Conservation (phyloP, 2,329 filamentous ascomycete species). For the Cercospora zeina region DNA sequence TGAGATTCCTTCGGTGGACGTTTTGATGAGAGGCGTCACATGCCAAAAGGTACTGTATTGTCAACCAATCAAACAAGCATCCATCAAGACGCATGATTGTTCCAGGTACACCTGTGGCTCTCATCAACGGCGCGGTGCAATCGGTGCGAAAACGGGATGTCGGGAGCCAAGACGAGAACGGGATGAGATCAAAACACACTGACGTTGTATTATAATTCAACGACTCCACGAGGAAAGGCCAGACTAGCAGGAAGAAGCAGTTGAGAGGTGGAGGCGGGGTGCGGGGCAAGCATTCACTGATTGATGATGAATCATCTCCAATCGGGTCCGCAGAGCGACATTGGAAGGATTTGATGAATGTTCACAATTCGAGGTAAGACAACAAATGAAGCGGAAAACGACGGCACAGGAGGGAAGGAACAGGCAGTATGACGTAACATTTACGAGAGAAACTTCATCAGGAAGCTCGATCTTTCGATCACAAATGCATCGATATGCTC, state of each 20-base stretch:
- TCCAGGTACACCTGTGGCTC: too few relatives aligned
- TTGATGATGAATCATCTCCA: too few relatives aligned
- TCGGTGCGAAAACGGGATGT: not conserved
- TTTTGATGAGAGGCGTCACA: too few relatives aligned
- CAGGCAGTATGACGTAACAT: not conserved
- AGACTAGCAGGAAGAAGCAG: not conserved
- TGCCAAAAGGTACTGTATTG: too few relatives aligned
- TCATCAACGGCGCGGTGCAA: too few relatives aligned
- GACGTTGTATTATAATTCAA: not conserved
- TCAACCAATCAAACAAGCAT: too few relatives aligned
- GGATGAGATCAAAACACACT: too few relatives aligned
- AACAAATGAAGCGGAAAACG: not conserved
- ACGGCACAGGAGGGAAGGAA: not conserved
- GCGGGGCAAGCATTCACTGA: not conserved
- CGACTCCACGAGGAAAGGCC: not conserved
- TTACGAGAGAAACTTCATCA: too few relatives aligned
- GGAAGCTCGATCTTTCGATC: constrained; percentile 5
- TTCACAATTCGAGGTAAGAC: not conserved
- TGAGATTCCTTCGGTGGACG: too few relatives aligned
- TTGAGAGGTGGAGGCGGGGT: not conserved
- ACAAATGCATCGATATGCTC: not conserved
- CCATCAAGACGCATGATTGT: not conserved
- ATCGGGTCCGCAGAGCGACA: not conserved
- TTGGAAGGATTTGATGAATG: not conserved
- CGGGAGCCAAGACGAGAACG: not conserved